phyloP scores from a whole-genome alignment of 495 filamentous ascomycete genomes.

The Amorphotheca resinae region DNA sequence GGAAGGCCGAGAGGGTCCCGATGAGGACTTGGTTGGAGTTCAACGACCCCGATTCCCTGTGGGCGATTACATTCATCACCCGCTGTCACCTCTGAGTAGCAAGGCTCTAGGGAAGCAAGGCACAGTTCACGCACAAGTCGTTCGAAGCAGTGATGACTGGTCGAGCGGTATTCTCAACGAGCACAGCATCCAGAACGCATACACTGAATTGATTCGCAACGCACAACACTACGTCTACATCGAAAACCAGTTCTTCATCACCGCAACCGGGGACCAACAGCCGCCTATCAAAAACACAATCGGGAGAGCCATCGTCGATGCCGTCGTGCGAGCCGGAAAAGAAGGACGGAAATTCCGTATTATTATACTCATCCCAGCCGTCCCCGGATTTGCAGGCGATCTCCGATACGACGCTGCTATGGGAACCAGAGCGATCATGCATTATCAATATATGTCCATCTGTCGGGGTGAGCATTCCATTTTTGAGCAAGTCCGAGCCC shows the following conservation, averaged over 20 bases:
- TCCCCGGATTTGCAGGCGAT: constrained; percentile 91
- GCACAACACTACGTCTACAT: constrained; percentile 92
- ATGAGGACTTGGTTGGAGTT: constrained; percentile 78
- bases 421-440: constrained; percentile 92
- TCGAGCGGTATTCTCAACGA: constrained; percentile 86
- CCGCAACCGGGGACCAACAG: constrained; percentile 82
- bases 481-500: constrained; percentile 59
- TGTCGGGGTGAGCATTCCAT: constrained; percentile 84
- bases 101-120: constrained; percentile 44
- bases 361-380: constrained; percentile 78
- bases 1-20: constrained; percentile 61
- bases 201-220: constrained; percentile 68
- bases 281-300: constrained; percentile 76
- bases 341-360: constrained; percentile 84
- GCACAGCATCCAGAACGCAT: constrained; percentile 87
- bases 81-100: constrained; percentile 46
- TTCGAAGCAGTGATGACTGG: constrained; percentile 85
- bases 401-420: constrained; percentile 67
- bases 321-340: constrained; percentile 66
- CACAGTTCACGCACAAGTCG: constrained; percentile 67
- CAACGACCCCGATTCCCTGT: constrained; percentile 76
- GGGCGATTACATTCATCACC: constrained; percentile 77
- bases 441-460: constrained; percentile 96
- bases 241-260: constrained; percentile 98
- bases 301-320: constrained; percentile 80